Evolutionary conservation across 2,329 filamentous ascomycete species (phyloP).

Genomic region (Atkinsonella hypoxylon): DNA sequence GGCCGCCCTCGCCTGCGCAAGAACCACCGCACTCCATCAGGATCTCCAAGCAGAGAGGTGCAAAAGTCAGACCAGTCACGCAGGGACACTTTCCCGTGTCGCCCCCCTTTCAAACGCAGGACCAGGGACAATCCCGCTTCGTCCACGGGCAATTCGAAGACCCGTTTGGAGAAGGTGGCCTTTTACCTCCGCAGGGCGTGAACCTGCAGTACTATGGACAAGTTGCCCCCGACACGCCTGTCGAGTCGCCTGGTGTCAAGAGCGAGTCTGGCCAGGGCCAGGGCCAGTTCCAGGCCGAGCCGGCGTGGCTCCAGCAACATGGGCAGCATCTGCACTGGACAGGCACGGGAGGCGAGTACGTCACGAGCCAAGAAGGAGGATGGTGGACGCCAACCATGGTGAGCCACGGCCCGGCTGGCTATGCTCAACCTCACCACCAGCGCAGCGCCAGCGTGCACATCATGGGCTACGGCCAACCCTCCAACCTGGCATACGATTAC

Average conservation of each 20-base stretch:
- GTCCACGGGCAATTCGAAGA: conserved; percentile 26
- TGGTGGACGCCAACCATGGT: conserved; percentile 22
- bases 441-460: conserved; percentile 26
- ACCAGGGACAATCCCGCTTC: conserved; percentile 18
- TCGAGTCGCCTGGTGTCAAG: conserved; percentile 26
- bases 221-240: conserved; percentile 23
- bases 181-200: conserved; percentile 13
- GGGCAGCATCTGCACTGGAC: conserved; percentile 14
- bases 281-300: conserved; percentile 14
- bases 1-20: conserved; percentile 20
- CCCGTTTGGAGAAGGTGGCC: conserved; percentile 22
- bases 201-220: conserved; percentile 20
- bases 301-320: conserved; percentile 13
- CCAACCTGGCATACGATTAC: conserved; percentile 29
- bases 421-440: conserved; percentile 5
- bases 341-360: conserved; percentile 17
- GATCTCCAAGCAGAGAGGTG: conserved; percentile 21
- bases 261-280: conserved; percentile 16
- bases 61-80: conserved; percentile 10
- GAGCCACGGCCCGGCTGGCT: conserved; percentile 13
- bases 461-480: conserved; percentile 28
- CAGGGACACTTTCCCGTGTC: conserved; percentile 11
- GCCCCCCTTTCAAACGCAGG: conserved; percentile 16
- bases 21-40: conserved; percentile 18
- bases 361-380: conserved; percentile 13